Conservation (phyloP, 306 rosid genomes). For the Canavalia gladiata region DNA sequence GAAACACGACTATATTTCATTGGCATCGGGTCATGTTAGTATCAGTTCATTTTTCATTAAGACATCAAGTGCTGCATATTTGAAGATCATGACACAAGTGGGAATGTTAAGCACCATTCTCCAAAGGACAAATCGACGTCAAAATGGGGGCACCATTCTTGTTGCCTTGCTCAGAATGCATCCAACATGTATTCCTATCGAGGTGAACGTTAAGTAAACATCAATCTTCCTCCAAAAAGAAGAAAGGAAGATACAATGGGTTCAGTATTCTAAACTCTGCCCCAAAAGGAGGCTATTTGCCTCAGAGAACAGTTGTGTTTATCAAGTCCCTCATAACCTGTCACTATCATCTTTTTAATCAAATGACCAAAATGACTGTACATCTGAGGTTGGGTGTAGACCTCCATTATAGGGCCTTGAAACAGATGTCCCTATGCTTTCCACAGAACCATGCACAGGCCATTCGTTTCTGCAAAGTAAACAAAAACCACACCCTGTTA, state of each 20-base stretch:
- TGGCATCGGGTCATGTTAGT: constrained; percentile 37
- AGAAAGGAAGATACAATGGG: constrained; percentile 84
- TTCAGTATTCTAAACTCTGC: constrained; percentile 68
- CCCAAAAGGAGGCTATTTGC: constrained; percentile 68
- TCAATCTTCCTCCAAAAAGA: constrained; percentile 70
- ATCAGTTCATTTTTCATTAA: constrained; percentile 36
- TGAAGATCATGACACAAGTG: constrained; percentile 41
- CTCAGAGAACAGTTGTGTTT: constrained; percentile 68
- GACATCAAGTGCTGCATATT: constrained; percentile 42
- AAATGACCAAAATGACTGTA: constrained; percentile 92
- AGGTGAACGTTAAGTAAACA: constrained; percentile 68
- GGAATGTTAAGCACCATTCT: constrained; percentile 50
- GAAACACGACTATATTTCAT: constrained; percentile 23
- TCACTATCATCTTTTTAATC: constrained; percentile 64
- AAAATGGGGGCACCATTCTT: constrained; percentile 46
- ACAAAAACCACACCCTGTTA: constrained; percentile 39
- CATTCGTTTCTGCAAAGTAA: constrained; percentile 75
- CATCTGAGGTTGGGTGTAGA: constrained; percentile 73
- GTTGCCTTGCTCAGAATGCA: constrained; percentile 57
- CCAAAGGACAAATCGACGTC: constrained; percentile 40
- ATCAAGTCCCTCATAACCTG: constrained; percentile 58
- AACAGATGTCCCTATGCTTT: constrained; percentile 62
- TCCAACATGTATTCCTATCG: constrained; percentile 67
- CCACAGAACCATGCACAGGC: constrained; percentile 65
- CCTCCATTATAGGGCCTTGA: constrained; percentile 70